Base-by-base conservation (phyloP, 768 basidiomycete genomes). In the Pholiota conissans region DNA sequence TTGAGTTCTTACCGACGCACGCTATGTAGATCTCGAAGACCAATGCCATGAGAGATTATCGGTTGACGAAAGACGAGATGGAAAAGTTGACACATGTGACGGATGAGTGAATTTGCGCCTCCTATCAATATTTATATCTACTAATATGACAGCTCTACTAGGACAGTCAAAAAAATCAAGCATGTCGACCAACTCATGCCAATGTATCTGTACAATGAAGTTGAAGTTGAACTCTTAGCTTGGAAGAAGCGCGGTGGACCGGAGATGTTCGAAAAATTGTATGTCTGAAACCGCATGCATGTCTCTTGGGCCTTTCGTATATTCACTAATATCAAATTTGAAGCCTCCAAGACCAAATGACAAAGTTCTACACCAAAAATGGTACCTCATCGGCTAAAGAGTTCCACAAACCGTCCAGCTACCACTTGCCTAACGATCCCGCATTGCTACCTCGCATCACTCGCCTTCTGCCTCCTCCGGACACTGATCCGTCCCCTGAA, bases 191-290 rank as follows among this genome's bases (percentile, higher is more conserved):
- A 3, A 24, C 8, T 39, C 3, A 14, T 16, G 34, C 32, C 32
- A 1, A 52, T 52, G 50, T 39, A 34, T 14, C 30, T 37, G 1
- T 52, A 52, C 27, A 27, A 28, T n/a, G 52, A 53, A 27, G 29
- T n/a, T 42, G 52, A 53, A 3, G 40, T 53, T 3, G 52, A 53
- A 29, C 24, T 53, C 37, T 28, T 11, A 28, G 52, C 52, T 42
- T 53, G 52, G 52, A 40, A 53, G 22, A 53, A 53, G 18, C 40
- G 28, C 16, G 40, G 40, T 0, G 52, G 52, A 10, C 52, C 29
- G 18, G 34, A 53, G 30, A 13, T 24, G 2, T 53, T 53, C 18
- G 40, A 53, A 28, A 40, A 28, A 10, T 26, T 45, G 52, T 53
- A n/a, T n/a, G n/a, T n/a, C n/a, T n/a, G n/a, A n/a, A n/a, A n/a